A percentile compares a stretch with the other conserved stretches of the same genome.
phyloP scores from a whole-genome alignment of 345 rosid species.

The Anacardium occidentale region DNA sequence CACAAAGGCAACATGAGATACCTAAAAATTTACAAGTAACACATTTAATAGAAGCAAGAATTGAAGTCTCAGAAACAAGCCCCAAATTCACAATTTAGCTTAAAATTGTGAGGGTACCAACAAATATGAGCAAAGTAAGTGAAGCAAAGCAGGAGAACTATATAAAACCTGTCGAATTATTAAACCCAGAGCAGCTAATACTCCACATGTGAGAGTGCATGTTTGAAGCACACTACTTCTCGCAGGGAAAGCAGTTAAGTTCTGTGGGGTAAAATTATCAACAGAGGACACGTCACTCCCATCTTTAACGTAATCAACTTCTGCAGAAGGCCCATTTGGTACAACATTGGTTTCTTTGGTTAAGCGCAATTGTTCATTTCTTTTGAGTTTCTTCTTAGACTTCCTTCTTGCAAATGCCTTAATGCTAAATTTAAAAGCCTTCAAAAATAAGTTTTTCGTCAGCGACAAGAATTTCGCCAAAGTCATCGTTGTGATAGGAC shows the following conservation, averaged over 20 bases:
- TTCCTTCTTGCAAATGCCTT: conserved; percentile 43
- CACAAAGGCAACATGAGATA: conserved; percentile 64
- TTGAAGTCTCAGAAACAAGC: neutral
- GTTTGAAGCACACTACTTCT: conserved; percentile 77
- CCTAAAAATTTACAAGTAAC: conserved; percentile 47
- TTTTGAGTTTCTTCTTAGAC: conserved; percentile 46
- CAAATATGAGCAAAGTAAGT: neutral
- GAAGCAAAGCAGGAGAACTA: neutral
- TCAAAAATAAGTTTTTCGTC: conserved; percentile 7
- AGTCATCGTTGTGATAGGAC: neutral
- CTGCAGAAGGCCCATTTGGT: conserved; percentile 27
- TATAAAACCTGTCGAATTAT: conserved; percentile 61
- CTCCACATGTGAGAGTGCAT: conserved; percentile 68
- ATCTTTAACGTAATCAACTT: conserved; percentile 29
- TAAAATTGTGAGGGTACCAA: neutral
- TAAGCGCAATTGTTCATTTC: conserved; percentile 17
- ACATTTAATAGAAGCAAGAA: neutral
- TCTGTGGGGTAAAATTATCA: conserved; percentile 21
- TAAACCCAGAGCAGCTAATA: conserved; percentile 61
- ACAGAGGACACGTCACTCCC: conserved; percentile 7
- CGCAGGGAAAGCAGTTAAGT: conserved; percentile 37
- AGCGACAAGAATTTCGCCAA: neutral
- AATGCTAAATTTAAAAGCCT: conserved; percentile 32
- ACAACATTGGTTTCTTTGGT: conserved; percentile 24
- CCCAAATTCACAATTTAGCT: neutral